Evolutionary conservation across 306 rosid species (phyloP), one percentile per base, ranked within the genome.

Genomic region (Sindora glabra): DNA sequence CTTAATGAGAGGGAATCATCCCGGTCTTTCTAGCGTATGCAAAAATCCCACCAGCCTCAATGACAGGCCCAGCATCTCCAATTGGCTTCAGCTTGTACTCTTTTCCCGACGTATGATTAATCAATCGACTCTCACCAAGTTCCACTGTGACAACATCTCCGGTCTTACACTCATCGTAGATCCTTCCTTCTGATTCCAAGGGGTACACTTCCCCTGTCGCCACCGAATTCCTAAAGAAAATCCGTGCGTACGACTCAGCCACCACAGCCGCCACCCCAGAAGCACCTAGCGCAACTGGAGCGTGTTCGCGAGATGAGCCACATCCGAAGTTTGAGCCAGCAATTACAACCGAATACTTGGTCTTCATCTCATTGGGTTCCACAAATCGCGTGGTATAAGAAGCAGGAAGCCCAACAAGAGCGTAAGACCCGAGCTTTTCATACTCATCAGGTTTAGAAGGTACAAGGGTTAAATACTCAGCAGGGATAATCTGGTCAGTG

Each of bases 301-400:
- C 96, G 72, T 92, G 99, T 73, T 92, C 99, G 2, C 99, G 85
- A 3, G 99, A 92, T 5, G 99, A 92, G 22, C 99, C 99, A 54
- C 96, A 92, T 9, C 99, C 99, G 50, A 92, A 92, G 81, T 92
- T 92, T 24, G 78, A 70, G 15, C 99, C 99, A 5, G 74, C 96
- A 47, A 92, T 83, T 46, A 92, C 32, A 65, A 92, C 62, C 3
- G 96, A 46, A 53, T 76, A 89, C 56, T 86, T 92, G 12, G 94
- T 73, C 45, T 80, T 89, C 26, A 59, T 74, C 78, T 86, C 81
- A n/a, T 67, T 67, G 15, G 94, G 62, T 0, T 83, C 90, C 5
- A 92, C 39, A 70, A 89, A 92, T 5, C 95, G 89, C 2, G 78
- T 38, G 45, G 86, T 0, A 69, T 86, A 84, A 9, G 81, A 16